Evolutionary conservation across 78 protist species (phyloP).

Genomic region (Chrysochromulina parva): DNA sequence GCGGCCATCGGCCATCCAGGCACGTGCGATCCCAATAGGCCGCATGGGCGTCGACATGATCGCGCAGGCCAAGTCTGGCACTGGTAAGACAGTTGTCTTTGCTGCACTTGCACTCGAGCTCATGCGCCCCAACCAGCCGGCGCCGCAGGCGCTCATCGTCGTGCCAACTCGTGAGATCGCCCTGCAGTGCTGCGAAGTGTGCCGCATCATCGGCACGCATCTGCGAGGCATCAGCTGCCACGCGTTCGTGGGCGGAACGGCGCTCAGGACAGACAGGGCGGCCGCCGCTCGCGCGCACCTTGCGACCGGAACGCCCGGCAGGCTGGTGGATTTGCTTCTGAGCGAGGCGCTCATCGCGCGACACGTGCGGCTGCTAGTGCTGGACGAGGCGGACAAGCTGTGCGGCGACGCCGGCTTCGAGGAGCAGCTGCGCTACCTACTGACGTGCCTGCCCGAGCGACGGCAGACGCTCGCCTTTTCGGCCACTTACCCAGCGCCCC

Average conservation of each 20-base stretch:
- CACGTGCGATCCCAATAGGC: constrained; percentile 57
- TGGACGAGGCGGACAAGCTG: constrained; percentile 21
- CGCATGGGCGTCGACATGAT: constrained; percentile 60
- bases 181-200: constrained; percentile 45
- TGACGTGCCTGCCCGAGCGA: not conserved
- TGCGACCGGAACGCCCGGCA: constrained; percentile 17
- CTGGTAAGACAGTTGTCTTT: constrained; percentile 75
- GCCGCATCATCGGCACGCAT: not conserved
- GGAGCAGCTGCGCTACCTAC: not conserved
- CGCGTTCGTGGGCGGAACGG: not conserved
- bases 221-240: not conserved
- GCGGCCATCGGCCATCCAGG: constrained; percentile 75
- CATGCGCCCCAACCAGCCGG: constrained; percentile 43
- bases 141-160: constrained; percentile 48
- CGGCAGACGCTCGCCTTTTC: constrained; percentile 8
- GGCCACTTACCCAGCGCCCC: not conserved
- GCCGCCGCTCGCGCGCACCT: not conserved
- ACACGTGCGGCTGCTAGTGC: not conserved
- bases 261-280: not conserved
- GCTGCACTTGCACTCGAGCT: constrained; percentile 43
- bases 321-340: not conserved
- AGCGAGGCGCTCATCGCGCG: not conserved
- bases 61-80: constrained; percentile 71
- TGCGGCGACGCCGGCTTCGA: not conserved
- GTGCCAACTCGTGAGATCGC: constrained; percentile 69